Conservation (phyloP, 2,329 filamentous ascomycete genomes). For the Microcyclospora tardicrescens region DNA sequence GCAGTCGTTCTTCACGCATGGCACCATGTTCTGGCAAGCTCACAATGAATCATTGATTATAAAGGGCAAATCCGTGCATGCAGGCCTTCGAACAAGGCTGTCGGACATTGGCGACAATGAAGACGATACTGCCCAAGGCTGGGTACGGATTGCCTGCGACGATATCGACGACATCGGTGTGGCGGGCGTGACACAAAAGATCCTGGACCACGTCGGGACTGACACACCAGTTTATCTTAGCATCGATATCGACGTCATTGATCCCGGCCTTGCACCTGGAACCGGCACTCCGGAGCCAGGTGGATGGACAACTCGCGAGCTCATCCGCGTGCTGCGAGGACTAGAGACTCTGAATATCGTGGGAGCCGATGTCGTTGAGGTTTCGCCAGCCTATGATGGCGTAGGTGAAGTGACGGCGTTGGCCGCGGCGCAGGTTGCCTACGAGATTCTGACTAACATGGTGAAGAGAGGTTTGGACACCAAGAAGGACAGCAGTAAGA, state of each 20-base stretch:
- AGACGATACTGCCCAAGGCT: conserved; percentile 60
- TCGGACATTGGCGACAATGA: conserved; percentile 57
- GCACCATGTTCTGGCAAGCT: conserved; percentile 85
- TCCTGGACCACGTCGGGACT: conserved; percentile 58
- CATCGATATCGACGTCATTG: conserved; percentile 70
- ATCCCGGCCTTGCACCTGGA: conserved; percentile 55
- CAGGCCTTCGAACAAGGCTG: conserved; percentile 66
- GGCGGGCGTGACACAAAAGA: conserved; percentile 54
- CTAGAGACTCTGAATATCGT: conserved; percentile 75
- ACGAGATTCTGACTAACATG: conserved; percentile 70
- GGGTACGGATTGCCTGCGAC: conserved; percentile 67
- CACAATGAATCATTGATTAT: conserved; percentile 66
- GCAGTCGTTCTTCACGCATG: conserved; percentile 71
- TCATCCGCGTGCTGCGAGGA: conserved; percentile 70
- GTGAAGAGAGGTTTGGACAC: conserved; percentile 44
- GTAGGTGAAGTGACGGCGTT: conserved; percentile 67
- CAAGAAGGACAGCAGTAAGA: conserved; percentile 7
- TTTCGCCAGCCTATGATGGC: conserved; percentile 73
- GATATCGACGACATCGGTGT: conserved; percentile 76
- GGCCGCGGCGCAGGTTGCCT: conserved; percentile 71
- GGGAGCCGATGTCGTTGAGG: conserved; percentile 82
- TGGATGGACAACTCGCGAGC: conserved; percentile 79
- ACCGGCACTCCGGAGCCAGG: conserved; percentile 75
- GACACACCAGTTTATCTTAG: conserved; percentile 69
- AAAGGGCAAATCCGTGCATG: conserved; percentile 65